phyloP scores from a whole-genome alignment of 2,329 filamentous ascomycete species.

The Xylariaceae sp. region DNA sequence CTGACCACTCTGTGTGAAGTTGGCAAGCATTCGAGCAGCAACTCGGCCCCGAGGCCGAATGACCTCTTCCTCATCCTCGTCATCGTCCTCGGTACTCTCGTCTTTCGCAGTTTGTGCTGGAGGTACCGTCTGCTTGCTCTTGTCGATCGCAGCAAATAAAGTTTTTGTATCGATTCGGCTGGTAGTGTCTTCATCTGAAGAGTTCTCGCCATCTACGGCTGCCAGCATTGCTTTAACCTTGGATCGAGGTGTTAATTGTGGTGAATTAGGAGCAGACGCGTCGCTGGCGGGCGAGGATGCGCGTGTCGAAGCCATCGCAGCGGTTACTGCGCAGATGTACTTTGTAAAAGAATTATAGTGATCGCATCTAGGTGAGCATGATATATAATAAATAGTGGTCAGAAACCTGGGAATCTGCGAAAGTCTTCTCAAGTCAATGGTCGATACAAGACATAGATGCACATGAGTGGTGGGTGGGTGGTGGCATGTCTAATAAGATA shows the following conservation, averaged over 20 bases:
- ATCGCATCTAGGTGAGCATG: conserved; percentile 29
- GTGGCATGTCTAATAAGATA: too few relatives aligned
- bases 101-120: conserved; percentile 36
- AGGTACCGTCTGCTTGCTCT: conserved; percentile 22
- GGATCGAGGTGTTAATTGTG: conserved; percentile 56
- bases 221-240: conserved; percentile 62
- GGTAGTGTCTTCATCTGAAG: conserved; percentile 49
- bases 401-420: not conserved
- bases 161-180: conserved; percentile 33
- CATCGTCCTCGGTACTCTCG: conserved; percentile 45
- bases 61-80: conserved; percentile 47
- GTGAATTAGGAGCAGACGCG: conserved; percentile 50
- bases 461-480: not conserved
- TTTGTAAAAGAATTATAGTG: conserved; percentile 18
- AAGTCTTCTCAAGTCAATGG: not conserved
- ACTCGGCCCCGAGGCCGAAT: conserved; percentile 47
- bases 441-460: conserved; percentile 1
- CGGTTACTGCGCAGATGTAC: conserved; percentile 12
- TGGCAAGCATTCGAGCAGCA: conserved; percentile 44
- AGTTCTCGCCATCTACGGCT: conserved; percentile 53
- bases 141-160: conserved; percentile 34
- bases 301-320: conserved; percentile 56
- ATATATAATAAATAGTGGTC: conserved; percentile 8
- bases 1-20: conserved; percentile 17
- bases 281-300: conserved; percentile 52